A percentile compares a stretch with the other conserved stretches of the same genome.
These are phyloP conservation scores for Phytophthora tentaculata DNA, from an alignment of 352 stramenopile species.

Conservation along the genomic window DNA sequence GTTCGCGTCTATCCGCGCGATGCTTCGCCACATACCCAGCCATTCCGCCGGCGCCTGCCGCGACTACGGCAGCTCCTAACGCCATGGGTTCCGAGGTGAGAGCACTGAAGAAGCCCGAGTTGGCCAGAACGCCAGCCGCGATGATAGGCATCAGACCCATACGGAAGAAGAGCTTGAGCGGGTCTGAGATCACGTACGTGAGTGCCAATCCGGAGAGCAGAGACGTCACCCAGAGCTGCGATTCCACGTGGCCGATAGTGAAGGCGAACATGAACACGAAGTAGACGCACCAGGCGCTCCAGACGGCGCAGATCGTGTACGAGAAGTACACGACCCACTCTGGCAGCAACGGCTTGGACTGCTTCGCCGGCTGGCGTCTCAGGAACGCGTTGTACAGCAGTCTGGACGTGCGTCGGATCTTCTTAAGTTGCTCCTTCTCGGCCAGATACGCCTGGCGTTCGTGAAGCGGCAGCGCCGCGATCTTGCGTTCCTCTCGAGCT, in stretches of 20 bases:
- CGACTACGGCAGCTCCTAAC: constrained; percentile 45
- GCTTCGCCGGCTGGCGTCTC: constrained; percentile 51
- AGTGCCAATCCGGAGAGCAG: constrained; percentile 59
- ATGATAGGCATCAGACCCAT: constrained; percentile 77
- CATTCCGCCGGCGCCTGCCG: constrained; percentile 53
- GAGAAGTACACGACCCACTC: constrained; percentile 80
- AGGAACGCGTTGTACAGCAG: constrained; percentile 82
- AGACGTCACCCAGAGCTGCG: constrained; percentile 70
- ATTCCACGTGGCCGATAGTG: constrained; percentile 60
- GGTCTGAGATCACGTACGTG: constrained; percentile 68
- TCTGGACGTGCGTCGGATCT: constrained; percentile 65
- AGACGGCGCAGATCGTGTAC: constrained; percentile 60
- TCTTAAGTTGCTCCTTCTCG: constrained; percentile 65
- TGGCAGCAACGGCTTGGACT: constrained; percentile 67
- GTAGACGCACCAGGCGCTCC: constrained; percentile 65
- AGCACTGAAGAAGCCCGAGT: constrained; percentile 62
- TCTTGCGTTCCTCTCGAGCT: constrained; percentile 39
- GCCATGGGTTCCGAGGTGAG: constrained; percentile 55
- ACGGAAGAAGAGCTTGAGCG: constrained; percentile 73
- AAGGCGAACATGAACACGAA: constrained; percentile 81
- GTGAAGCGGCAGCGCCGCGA: constrained; percentile 60
- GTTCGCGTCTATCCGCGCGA: constrained; percentile 21
- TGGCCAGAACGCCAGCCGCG: constrained; percentile 53
- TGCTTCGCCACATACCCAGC: constrained; percentile 55
- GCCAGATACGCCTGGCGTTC: constrained; percentile 64